phyloP scores from a whole-genome alignment of 441 rosid genomes.

The Mallotus japonicus region DNA sequence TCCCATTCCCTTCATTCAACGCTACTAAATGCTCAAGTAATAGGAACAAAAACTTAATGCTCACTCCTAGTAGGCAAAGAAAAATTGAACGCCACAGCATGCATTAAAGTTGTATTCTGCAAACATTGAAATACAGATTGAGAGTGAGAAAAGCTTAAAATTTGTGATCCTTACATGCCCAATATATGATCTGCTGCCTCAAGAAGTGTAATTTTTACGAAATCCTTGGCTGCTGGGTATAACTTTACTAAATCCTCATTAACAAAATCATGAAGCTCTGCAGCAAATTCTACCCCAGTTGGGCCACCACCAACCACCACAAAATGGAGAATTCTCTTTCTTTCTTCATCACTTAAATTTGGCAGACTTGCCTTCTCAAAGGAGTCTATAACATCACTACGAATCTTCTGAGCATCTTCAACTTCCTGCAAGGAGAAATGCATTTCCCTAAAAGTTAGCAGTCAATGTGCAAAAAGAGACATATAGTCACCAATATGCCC shows the following conservation, averaged over 20 bases:
- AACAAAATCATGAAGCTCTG: slow-evolving; percentile 91
- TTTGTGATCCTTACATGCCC: slow-evolving; percentile 57
- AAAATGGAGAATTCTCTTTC: slow-evolving; percentile 83
- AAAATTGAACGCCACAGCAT: not conserved
- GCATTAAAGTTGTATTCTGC: not conserved
- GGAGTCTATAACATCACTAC: slow-evolving; percentile 70
- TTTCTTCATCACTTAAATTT: slow-evolving; percentile 78
- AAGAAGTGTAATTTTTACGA: slow-evolving; percentile 72
- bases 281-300: slow-evolving; percentile 98
- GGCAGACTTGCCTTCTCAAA: slow-evolving; percentile 95
- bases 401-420: slow-evolving; percentile 93
- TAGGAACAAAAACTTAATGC: not conserved
- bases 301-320: slow-evolving; percentile 99
- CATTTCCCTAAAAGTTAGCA: slow-evolving; percentile 6
- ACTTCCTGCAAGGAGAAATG: slow-evolving; percentile 60
- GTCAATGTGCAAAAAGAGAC: not conserved
- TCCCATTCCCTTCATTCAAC: not conserved
- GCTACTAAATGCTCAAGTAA: not conserved
- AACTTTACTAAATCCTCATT: slow-evolving; percentile 73
- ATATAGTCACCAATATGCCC: slow-evolving; percentile 4
- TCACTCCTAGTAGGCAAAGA: not conserved
- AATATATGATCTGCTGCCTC: slow-evolving; percentile 95
- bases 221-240: slow-evolving; percentile 63
- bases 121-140: not conserved
- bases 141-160: not conserved